Percentiles rank a stretch among this genome's conserved stretches.
phyloP scores from a whole-genome alignment of 768 basidiomycete species.

The Ramaria sp. region DNA sequence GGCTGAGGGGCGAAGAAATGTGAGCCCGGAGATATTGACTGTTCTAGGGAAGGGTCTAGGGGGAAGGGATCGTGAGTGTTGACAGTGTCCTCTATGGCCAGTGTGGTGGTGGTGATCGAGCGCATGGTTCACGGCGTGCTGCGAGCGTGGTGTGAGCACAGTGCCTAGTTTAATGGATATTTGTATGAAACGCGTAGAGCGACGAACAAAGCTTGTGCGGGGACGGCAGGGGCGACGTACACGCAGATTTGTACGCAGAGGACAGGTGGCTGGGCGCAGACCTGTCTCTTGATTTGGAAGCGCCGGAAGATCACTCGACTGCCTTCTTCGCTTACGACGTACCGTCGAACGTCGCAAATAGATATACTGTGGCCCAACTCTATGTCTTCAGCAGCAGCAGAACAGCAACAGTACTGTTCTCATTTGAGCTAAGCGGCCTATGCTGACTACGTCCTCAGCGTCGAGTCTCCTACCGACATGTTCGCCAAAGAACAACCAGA shows the following conservation, averaged over 20 bases:
- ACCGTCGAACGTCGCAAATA: no score
- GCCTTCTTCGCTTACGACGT: no score
- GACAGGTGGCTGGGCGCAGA: neutral
- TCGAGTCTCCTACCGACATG: neutral
- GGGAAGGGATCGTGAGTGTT: neutral
- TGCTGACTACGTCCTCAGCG: slow-evolving; percentile 6
- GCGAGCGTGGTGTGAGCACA: slow-evolving; percentile 1
- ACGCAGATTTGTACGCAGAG: no score
- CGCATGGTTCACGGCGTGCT: slow-evolving; percentile 7
- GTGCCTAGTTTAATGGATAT: neutral
- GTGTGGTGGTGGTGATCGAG: slow-evolving; percentile 2
- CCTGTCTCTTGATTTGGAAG: neutral
- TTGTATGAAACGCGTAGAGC: neutral
- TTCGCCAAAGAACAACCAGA: no score
- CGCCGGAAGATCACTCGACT: neutral
- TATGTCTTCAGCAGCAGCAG: neutral
- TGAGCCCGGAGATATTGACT: neutral
- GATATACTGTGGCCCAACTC: no score
- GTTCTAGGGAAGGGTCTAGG: slow-evolving; percentile 4
- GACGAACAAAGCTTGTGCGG: neutral
- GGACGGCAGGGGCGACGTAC: neutral
- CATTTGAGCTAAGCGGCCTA: slow-evolving; percentile 1
- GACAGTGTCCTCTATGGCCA: slow-evolving; percentile 1
- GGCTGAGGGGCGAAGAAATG: neutral
- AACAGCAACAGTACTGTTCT: slow-evolving; percentile 9